Conservation (phyloP, 2,329 filamentous ascomycete species). For the Xylariales sp. region DNA sequence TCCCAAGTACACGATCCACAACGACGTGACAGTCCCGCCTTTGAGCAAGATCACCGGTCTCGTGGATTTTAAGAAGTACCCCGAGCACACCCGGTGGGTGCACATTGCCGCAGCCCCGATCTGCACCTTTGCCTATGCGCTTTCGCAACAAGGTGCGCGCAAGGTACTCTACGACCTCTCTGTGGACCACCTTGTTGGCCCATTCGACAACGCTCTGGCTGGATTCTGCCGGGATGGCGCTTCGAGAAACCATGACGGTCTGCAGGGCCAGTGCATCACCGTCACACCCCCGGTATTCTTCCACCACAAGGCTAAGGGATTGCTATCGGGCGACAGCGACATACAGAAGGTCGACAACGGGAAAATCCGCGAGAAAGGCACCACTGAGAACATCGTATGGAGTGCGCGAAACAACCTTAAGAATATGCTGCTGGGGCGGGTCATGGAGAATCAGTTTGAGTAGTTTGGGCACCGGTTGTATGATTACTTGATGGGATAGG, state of each 20-base stretch:
- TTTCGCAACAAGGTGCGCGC: slow-evolving; percentile 19
- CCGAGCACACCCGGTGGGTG: slow-evolving; percentile 19
- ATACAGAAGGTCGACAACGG: slow-evolving; percentile 18
- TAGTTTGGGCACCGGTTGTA: too few relatives aligned
- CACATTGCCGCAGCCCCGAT: slow-evolving; percentile 20
- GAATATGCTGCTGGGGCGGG: slow-evolving; percentile 22
- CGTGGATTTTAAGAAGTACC: slow-evolving; percentile 18
- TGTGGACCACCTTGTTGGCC: slow-evolving; percentile 21
- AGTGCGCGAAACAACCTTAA: slow-evolving; percentile 27
- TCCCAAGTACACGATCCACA: slow-evolving; percentile 18
- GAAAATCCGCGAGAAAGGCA: slow-evolving; percentile 21
- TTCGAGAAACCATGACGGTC: slow-evolving; percentile 15
- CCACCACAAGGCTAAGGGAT: slow-evolving; percentile 24
- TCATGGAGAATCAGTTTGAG: slow-evolving; percentile 22
- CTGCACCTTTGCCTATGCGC: slow-evolving; percentile 26
- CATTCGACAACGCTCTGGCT: slow-evolving; percentile 28
- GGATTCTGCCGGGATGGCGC: slow-evolving; percentile 19
- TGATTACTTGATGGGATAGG: too few relatives aligned
- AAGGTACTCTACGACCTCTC: slow-evolving; percentile 23
- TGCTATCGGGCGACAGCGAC: slow-evolving; percentile 22
- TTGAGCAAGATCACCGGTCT: slow-evolving; percentile 20
- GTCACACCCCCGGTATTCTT: slow-evolving; percentile 28
- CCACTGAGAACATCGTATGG: slow-evolving; percentile 29
- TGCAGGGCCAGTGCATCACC: slow-evolving; percentile 26
- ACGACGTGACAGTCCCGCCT: slow-evolving; percentile 21